These are phyloP conservation scores for Phyllosticta capitalensis DNA, from an alignment of 2,329 filamentous ascomycete genomes.

Conservation along the genomic window DNA sequence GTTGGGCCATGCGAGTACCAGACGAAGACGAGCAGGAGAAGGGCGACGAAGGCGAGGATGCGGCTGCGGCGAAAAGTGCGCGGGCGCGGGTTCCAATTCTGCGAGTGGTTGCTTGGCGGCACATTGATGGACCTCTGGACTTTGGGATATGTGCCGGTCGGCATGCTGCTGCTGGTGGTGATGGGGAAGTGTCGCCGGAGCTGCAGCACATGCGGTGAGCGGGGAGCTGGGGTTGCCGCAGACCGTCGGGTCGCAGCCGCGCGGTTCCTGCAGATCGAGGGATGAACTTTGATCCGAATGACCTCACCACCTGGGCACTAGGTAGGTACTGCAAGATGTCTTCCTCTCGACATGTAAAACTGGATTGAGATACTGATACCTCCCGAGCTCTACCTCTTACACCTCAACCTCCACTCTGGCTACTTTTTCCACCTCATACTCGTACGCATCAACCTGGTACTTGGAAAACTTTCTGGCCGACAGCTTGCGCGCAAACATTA, in stretches of 20 bases:
- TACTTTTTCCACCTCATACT: background rate
- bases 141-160: conserved; percentile 8
- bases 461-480: conserved; percentile 19
- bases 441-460: background rate
- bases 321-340: too few species aligned
- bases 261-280: background rate
- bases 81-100: conserved; percentile 7
- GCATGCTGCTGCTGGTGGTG: conserved; percentile 5
- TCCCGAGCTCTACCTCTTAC: background rate
- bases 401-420: background rate
- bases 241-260: too few species aligned
- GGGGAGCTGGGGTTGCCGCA: too few species aligned
- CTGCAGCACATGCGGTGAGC: too few species aligned
- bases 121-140: conserved; percentile 8
- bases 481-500: conserved; percentile 57
- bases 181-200: background rate
- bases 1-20: background rate
- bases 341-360: too few species aligned
- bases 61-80: conserved; percentile 20
- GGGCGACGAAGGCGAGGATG: conserved; percentile 18
- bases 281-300: background rate
- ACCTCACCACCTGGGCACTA: background rate
- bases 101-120: conserved; percentile 2
- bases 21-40: conserved; percentile 13
- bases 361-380: too few species aligned